Percentiles rank a stretch among this genome's conserved stretches.
Evolutionary conservation across 768 basidiomycete species (phyloP).

Genomic region (Pholiota microspora): DNA sequence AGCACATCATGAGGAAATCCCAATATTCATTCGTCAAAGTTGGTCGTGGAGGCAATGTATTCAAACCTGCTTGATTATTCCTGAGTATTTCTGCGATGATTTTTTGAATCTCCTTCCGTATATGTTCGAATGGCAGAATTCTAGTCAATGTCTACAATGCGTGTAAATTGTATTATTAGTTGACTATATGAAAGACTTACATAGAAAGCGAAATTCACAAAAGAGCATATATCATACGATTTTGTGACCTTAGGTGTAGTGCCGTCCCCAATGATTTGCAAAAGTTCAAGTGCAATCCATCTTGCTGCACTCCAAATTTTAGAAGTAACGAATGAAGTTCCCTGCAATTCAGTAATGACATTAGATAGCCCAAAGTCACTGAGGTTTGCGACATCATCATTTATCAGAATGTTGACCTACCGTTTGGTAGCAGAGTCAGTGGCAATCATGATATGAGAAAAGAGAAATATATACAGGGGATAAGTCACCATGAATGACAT

Average conservation of each 20-base stretch:
- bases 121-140: too few species aligned
- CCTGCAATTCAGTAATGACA: neutral
- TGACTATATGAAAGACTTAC: neutral
- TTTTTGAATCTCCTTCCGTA: too few species aligned
- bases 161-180: too few species aligned
- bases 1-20: too few species aligned
- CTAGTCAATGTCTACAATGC: neutral
- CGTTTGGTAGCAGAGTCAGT: neutral
- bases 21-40: too few species aligned
- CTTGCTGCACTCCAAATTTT: neutral
- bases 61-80: too few species aligned
- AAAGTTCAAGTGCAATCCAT: slow-evolving; percentile 1
- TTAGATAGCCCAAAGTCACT: slow-evolving; percentile 1
- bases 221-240: neutral
- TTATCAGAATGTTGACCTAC: neutral
- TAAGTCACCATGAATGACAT: neutral
- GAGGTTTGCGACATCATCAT: neutral
- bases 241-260: neutral
- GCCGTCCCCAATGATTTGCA: neutral
- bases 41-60: too few species aligned
- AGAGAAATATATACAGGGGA: neutral
- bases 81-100: too few species aligned
- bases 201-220: neutral
- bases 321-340: neutral
- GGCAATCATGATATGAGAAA: neutral